A percentile compares a stretch with the other conserved stretches of the same genome.
Evolutionary conservation across 169 alveolate genomes (phyloP).

Genomic region (Eimeria mitis): DNA sequence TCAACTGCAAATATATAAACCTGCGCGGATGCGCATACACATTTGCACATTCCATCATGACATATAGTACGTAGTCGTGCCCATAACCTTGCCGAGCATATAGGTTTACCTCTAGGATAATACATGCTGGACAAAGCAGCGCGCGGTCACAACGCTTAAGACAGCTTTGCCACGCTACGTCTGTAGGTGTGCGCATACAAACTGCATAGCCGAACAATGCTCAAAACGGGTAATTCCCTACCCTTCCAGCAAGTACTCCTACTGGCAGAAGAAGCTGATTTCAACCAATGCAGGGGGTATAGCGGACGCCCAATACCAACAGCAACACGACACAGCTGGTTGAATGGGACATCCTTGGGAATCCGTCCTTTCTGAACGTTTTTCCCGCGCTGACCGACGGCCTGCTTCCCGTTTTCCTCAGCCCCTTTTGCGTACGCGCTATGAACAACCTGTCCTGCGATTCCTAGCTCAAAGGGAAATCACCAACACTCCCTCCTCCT

Average conservation of each 20-base stretch:
- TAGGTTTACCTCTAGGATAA: no score
- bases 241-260: neutral
- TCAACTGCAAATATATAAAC: neutral
- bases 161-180: neutral
- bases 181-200: neutral
- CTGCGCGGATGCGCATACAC: neutral
- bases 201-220: neutral
- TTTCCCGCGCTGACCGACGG: no score
- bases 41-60: neutral
- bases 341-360: no score
- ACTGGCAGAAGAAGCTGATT: neutral
- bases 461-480: neutral
- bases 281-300: neutral
- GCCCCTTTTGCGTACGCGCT: no score
- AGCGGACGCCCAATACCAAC: neutral
- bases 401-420: no score
- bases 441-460: no score
- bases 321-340: no score
- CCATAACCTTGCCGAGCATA: neutral
- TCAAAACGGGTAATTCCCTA: neutral
- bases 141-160: neutral
- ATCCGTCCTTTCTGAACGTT: no score
- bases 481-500: neutral
- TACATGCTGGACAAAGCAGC: neutral
- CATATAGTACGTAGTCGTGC: neutral